Evolutionary conservation across 768 basidiomycete genomes (phyloP), one percentile per base, ranked within the genome.

Genomic region (Boletus sp.): DNA sequence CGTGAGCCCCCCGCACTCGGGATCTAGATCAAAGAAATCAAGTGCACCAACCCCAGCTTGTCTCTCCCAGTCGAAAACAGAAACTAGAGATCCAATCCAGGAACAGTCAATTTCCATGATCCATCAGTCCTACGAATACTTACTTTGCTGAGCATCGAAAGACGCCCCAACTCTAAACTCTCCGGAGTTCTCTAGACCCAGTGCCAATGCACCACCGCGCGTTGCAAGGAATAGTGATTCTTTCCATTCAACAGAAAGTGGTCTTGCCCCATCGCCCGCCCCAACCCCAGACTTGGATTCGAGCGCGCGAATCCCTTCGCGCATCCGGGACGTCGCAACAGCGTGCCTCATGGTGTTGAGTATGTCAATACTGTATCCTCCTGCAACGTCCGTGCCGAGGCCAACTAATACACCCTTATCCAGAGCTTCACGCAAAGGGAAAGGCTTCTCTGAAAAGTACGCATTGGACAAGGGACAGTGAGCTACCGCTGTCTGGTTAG

Each of bases 401-500:
- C 93, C 94, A 11, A 95, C 83, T 29, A 77, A 80, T 32, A 93
- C 84, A 0, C 78, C 80, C 30, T 69, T 71, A 44, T 80, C 72
- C 35, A 94, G 74, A 5, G 90, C 90, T 69, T 92, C 90, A 33
- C 85, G 83, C 35, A 90, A 74, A 3, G 78, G 80, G 65, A 92
- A 87, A 1, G 86, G 83, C 52, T 80, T 75, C 12, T 83, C 80
- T 0, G 90, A 93, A 71, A 95, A 93, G 72, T 95, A 96, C 3
- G 83, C 80, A 66, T 96, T 95, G 0, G 92, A 94, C 12, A 96
- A 77, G 0, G 94, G 94, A 70, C 94, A 96, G 63, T 93, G 91
- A 0, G 93, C 90, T 20, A 95, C 77, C 2, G 89, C 78, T 1
- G 86, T 83, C 15, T 84, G 82, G 29, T 67, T 69, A 4, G 61